Conservation (phyloP, 352 stramenopile genomes). For the Pythium insidiosum region DNA sequence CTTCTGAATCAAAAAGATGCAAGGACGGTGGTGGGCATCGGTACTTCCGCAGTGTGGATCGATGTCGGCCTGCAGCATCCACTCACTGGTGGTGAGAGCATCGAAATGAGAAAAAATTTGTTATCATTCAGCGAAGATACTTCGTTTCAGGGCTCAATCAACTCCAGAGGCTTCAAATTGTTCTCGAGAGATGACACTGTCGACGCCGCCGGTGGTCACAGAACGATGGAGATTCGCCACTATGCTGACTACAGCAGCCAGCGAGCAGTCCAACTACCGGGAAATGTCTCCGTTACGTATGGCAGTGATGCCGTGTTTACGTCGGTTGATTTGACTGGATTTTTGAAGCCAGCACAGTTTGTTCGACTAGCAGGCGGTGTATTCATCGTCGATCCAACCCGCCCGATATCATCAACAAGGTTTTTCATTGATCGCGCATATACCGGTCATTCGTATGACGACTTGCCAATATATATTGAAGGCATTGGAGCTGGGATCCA, state of each 20-base stretch:
- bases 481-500: conserved; percentile 36
- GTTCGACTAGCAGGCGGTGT: conserved; percentile 37
- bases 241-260: conserved; percentile 35
- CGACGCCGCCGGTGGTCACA: conserved; percentile 19
- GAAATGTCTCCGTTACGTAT: conserved; percentile 37
- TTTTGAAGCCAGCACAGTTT: conserved; percentile 27
- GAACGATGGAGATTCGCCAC: conserved; percentile 36
- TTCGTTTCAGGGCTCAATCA: conserved; percentile 29
- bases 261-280: conserved; percentile 18
- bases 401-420: conserved; percentile 15
- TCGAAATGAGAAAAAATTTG: conserved; percentile 35
- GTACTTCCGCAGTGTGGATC: conserved; percentile 24
- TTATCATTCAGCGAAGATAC: conserved; percentile 37
- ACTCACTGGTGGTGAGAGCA: conserved; percentile 26
- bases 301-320: conserved; percentile 40
- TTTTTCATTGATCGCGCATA: conserved; percentile 47
- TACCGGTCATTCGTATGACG: conserved; percentile 31
- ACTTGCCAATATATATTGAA: conserved; percentile 43
- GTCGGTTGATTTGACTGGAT: conserved; percentile 24
- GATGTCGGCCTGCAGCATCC: conserved; percentile 42
- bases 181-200: conserved; percentile 38
- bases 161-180: conserved; percentile 37
- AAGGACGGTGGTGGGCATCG: conserved; percentile 39
- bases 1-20: conserved; percentile 43
- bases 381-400: conserved; percentile 37